phyloP scores from a whole-genome alignment of 2,329 filamentous ascomycete species.

The Niveomyces coronatus region DNA sequence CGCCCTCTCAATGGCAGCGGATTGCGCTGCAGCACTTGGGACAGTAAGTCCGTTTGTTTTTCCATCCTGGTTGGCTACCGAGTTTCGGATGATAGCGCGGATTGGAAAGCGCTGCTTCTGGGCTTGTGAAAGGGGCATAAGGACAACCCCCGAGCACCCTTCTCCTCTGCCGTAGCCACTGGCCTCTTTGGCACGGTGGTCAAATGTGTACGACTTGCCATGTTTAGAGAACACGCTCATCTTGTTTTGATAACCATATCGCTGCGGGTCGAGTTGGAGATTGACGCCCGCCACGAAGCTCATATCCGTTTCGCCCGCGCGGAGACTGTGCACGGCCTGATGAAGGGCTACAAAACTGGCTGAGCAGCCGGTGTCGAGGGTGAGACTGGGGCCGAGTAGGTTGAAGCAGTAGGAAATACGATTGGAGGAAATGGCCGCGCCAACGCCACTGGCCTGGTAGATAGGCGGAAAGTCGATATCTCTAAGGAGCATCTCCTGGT shows the following conservation, averaged over 20 bases:
- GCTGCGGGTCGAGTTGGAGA: conserved; percentile 15
- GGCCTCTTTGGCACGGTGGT: conserved; percentile 20
- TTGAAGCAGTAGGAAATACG: conserved; percentile 26
- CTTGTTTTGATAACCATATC: conserved; percentile 7
- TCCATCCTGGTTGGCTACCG: conserved; percentile 29
- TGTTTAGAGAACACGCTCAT: conserved; percentile 1
- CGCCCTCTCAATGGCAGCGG: conserved; percentile 21
- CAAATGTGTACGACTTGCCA: conserved; percentile 18
- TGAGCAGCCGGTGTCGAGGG: conserved; percentile 30
- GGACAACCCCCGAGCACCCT: conserved; percentile 29
- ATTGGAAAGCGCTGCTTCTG: conserved; percentile 26
- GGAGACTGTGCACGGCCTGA: conserved; percentile 22
- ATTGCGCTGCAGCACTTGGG: conserved; percentile 20
- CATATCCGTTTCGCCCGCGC: conserved; percentile 18
- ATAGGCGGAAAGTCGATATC: conserved; percentile 23
- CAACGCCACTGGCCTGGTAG: conserved; percentile 22
- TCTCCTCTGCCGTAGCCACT: conserved; percentile 40
- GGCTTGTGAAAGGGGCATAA: conserved; percentile 35
- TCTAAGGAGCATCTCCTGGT: conserved; percentile 17
- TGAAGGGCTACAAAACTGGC: conserved; percentile 25
- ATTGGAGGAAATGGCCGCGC: conserved; percentile 20
- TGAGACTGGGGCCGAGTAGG: conserved; percentile 25
- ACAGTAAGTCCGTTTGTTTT: conserved; percentile 32
- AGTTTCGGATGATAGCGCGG: conserved; percentile 23
- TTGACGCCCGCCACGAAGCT: conserved; percentile 16